Conservation (phyloP, 2,329 filamentous ascomycete genomes). For the Thielaviopsis euricoi region DNA sequence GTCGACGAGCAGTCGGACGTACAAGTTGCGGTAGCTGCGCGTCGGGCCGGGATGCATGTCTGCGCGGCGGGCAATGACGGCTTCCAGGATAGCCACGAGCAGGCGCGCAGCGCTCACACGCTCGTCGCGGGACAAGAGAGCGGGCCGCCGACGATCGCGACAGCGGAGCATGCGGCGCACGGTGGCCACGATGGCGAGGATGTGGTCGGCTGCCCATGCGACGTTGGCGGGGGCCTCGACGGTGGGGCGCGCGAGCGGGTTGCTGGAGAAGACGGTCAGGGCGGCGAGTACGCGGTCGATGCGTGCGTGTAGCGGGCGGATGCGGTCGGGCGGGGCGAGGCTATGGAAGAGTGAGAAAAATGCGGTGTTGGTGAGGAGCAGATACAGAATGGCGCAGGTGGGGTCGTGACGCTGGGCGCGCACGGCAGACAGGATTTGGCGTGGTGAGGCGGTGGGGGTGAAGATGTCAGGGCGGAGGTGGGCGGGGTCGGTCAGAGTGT, state of each 20-base stretch:
- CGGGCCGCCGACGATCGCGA: too few species aligned
- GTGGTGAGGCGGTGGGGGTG: constrained; percentile 14
- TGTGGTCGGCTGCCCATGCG: constrained; percentile 32
- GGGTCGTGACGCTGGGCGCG: constrained; percentile 29
- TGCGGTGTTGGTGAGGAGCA: constrained; percentile 36
- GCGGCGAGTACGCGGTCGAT: constrained; percentile 29
- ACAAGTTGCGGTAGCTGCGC: constrained; percentile 28
- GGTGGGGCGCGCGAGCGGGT: background rate
- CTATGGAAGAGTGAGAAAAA: constrained; percentile 37
- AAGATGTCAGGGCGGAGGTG: constrained; percentile 32
- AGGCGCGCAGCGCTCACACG: constrained; percentile 29
- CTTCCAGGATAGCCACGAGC: constrained; percentile 30
- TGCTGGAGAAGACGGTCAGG: constrained; percentile 21
- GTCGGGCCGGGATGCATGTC: constrained; percentile 20
- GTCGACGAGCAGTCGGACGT: constrained; percentile 30
- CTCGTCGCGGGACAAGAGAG: constrained; percentile 21
- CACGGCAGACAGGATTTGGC: constrained; percentile 16
- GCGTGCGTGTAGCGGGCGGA: constrained; percentile 31
- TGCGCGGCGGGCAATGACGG: constrained; percentile 25
- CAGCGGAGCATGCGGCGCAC: constrained; percentile 21
- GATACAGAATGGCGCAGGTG: constrained; percentile 33
- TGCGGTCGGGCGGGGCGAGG: constrained; percentile 29
- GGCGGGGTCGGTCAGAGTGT: constrained; percentile 24
- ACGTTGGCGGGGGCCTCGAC: constrained; percentile 24
- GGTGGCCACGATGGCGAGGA: constrained; percentile 25